Evolutionary conservation across 139 green algal species (phyloP).

Genomic region (Nannochloris sp.): DNA sequence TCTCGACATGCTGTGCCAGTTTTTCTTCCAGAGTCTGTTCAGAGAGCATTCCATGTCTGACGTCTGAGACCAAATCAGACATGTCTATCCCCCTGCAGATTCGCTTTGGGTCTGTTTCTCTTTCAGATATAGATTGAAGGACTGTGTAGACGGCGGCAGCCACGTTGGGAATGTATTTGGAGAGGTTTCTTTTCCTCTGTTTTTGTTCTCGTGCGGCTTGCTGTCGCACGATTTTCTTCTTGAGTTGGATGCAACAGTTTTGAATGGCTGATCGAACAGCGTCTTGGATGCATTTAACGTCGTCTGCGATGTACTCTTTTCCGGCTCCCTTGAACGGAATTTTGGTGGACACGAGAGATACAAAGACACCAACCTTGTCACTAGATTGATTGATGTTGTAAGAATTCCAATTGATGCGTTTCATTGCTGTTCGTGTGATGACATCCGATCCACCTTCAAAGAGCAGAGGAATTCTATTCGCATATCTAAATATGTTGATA

Average conservation of each 20-base stretch:
- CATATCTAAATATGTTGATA: constrained; percentile 90
- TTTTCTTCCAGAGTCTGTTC: constrained; percentile 45
- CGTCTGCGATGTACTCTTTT: constrained; percentile 98
- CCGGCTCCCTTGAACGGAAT: constrained; percentile 97
- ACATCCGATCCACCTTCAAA: constrained; percentile 92
- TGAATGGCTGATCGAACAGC: constrained; percentile 77
- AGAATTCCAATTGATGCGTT: constrained; percentile 82
- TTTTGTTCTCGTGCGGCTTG: constrained; percentile 71
- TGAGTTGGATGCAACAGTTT: constrained; percentile 67
- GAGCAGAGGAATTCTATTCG: constrained; percentile 95
- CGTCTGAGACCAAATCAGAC: constrained; percentile 42
- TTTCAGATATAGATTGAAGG: constrained; percentile 37
- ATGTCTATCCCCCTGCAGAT: constrained; percentile 27
- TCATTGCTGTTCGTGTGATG: constrained; percentile 80
- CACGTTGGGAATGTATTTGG: constrained; percentile 88
- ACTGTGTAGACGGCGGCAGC: constrained; percentile 40
- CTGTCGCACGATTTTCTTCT: constrained; percentile 69
- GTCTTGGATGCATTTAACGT: constrained; percentile 83
- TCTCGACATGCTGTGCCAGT: constrained; percentile 81
- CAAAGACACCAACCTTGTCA: constrained; percentile 95
- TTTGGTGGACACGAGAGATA: constrained; percentile 93
- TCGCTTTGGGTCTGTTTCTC: constrained; percentile 32
- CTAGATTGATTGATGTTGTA: constrained; percentile 95
- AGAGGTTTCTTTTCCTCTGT: constrained; percentile 78
- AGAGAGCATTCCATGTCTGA: constrained; percentile 37